Conservation (phyloP, 257 asterid genomes). For the Prunella vulgaris region DNA sequence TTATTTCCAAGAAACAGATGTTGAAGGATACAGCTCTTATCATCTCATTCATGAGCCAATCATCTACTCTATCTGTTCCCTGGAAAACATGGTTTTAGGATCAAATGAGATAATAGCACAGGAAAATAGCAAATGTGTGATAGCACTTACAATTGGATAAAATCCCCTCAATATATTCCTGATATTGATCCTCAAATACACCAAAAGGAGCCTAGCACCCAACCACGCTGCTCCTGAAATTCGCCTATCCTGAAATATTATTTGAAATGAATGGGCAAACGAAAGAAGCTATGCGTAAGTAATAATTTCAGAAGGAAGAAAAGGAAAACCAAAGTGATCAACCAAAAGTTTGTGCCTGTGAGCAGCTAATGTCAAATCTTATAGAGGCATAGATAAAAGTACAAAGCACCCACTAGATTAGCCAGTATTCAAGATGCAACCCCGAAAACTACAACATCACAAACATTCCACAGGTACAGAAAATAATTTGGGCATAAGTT, state of each 20-base stretch:
- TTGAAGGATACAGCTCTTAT: slow-evolving; percentile 89
- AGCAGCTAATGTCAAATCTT: slow-evolving; percentile 9
- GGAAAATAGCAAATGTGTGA: slow-evolving; percentile 13
- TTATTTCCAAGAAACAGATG: background rate
- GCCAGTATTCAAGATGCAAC: slow-evolving; percentile 3
- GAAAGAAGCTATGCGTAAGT: background rate
- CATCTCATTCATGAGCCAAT: slow-evolving; percentile 69
- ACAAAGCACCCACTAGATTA: slow-evolving; percentile 5
- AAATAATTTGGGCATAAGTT: background rate
- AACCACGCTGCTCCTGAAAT: slow-evolving; percentile 70
- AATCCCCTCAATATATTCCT: slow-evolving; percentile 54
- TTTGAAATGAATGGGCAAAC: background rate
- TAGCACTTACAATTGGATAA: slow-evolving; percentile 70
- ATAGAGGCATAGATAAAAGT: background rate
- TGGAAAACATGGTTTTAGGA: slow-evolving; percentile 34
- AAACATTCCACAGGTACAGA: background rate
- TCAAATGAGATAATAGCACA: slow-evolving; percentile 4
- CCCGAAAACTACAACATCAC: slow-evolving; percentile 4
- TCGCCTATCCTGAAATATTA: slow-evolving; percentile 55
- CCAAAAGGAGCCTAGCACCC: slow-evolving; percentile 71
- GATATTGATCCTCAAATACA: slow-evolving; percentile 60
- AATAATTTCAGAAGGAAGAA: background rate
- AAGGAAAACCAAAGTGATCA: background rate
- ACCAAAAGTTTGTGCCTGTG: background rate
- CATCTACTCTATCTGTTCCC: slow-evolving; percentile 66